These are phyloP conservation scores for Amanita muscaria DNA, from an alignment of 768 basidiomycete species.

Conservation along the genomic window DNA sequence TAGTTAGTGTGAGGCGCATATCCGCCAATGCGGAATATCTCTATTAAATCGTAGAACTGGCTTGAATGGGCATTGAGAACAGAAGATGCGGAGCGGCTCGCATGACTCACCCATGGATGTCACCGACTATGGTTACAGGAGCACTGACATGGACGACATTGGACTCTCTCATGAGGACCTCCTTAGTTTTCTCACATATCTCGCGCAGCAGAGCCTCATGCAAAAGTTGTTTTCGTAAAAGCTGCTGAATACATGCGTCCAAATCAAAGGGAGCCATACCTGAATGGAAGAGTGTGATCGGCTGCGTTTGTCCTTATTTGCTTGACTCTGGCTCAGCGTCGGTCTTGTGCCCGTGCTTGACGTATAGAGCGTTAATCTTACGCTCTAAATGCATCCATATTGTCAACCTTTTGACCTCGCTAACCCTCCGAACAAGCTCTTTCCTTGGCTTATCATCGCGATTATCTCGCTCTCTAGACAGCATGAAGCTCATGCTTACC, in stretches of 20 bases:
- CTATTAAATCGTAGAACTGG: constrained; percentile 98
- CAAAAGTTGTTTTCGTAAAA: constrained; percentile 85
- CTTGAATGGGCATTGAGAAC: constrained; percentile 45
- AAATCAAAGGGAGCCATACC: constrained; percentile 81
- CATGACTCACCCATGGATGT: constrained; percentile 89
- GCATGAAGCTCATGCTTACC: constrained; percentile 9
- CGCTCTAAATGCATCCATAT: neutral
- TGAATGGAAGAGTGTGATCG: constrained; percentile 17
- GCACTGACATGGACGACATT: constrained; percentile 97
- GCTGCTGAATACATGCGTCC: constrained; percentile 89
- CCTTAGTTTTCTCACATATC: constrained; percentile 99
- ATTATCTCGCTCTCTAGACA: constrained; percentile 22
- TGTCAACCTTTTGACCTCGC: constrained; percentile 9
- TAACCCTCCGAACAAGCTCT: constrained; percentile 6
- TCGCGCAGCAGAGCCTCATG: constrained; percentile 92
- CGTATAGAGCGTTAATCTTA: neutral
- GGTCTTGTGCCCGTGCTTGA: neutral
- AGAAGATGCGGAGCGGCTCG: constrained; percentile 7
- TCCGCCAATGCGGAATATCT: constrained; percentile 98
- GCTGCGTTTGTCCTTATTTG: constrained; percentile 30
- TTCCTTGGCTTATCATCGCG: constrained; percentile 24
- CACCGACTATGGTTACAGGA: constrained; percentile 97
- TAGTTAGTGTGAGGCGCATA: constrained; percentile 97
- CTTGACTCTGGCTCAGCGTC: too few species aligned
- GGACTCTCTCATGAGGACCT: constrained; percentile 96